Percentiles rank a stretch among this genome's conserved stretches.
Evolutionary conservation across 179 eudicot genomes (phyloP).

Genomic region (Drosera spatulata): DNA sequence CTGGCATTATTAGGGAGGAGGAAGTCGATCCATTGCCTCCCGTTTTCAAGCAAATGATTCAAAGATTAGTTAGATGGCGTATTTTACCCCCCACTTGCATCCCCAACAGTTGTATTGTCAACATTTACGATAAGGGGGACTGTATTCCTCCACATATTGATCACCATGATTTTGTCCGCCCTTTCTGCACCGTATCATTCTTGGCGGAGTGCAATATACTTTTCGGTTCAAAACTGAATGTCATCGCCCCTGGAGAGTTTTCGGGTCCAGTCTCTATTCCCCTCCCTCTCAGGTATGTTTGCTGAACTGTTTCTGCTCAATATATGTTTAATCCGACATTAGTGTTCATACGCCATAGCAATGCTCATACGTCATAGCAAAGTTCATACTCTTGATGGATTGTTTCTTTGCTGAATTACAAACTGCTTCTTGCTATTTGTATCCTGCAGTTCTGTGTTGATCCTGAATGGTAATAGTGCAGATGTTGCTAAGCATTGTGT

Average conservation of each 20-base stretch:
- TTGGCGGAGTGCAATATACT: conserved; percentile 51
- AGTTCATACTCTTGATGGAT: too few species aligned
- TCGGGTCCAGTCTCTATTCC: conserved; percentile 52
- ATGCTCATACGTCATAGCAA: too few species aligned
- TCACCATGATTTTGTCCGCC: conserved; percentile 63
- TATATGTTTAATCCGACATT: too few species aligned
- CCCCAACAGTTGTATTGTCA: conserved; percentile 63
- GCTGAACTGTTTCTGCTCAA: neutral
- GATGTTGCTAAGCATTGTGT: conserved; percentile 86
- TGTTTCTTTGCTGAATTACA: neutral
- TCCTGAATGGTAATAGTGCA: conserved; percentile 80
- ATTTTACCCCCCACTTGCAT: conserved; percentile 47
- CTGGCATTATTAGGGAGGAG: conserved; percentile 55
- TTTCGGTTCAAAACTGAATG: conserved; percentile 43
- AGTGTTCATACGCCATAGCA: too few species aligned
- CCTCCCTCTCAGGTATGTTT: conserved; percentile 51
- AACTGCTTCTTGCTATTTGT: neutral
- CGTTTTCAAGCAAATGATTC: conserved; percentile 45
- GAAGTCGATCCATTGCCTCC: conserved; percentile 65
- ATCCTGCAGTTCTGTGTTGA: conserved; percentile 67
- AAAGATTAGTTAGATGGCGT: conserved; percentile 54
- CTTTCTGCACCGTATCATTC: conserved; percentile 63
- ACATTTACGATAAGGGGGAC: conserved; percentile 53
- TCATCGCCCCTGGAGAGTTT: conserved; percentile 47
- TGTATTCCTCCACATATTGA: conserved; percentile 80